These are phyloP conservation scores for Heliamphora pulchella DNA, from an alignment of 179 eudicot genomes.

Conservation along the genomic window DNA sequence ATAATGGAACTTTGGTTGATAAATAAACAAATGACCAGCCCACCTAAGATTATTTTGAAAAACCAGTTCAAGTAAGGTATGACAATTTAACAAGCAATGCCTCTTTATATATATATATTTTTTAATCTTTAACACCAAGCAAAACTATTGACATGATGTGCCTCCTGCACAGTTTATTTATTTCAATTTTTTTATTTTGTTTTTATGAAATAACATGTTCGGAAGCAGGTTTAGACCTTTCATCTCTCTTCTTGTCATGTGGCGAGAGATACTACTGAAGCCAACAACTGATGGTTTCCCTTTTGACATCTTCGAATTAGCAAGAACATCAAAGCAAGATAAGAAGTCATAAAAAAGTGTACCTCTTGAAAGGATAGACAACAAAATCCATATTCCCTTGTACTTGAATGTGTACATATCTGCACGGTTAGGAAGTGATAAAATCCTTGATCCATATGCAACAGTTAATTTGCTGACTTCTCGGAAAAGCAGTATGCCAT, in stretches of 20 bases:
- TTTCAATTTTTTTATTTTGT: neutral
- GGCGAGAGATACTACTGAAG: neutral
- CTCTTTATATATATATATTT: neutral
- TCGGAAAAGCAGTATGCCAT: slow-evolving; percentile 93
- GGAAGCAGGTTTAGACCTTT: no score
- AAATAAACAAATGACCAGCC: slow-evolving; percentile 1
- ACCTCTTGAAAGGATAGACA: slow-evolving; percentile 83
- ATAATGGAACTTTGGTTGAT: neutral
- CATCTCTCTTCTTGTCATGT: no score
- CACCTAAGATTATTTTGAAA: neutral
- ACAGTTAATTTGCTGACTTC: slow-evolving; percentile 92
- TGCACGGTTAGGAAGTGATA: slow-evolving; percentile 52
- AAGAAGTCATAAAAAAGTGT: slow-evolving; percentile 2
- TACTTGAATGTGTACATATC: slow-evolving; percentile 86
- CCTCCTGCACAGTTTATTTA: neutral
- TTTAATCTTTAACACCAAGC: neutral
- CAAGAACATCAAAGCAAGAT: neutral
- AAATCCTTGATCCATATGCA: slow-evolving; percentile 81
- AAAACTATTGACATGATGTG: neutral
- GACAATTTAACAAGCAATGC: neutral
- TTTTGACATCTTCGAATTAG: neutral
- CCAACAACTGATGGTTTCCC: neutral
- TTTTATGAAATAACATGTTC: no score
- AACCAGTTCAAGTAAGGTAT: neutral
- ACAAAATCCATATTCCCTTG: slow-evolving; percentile 91